Conservation (phyloP, 768 basidiomycete species). For the Cyclocybe aegerita region DNA sequence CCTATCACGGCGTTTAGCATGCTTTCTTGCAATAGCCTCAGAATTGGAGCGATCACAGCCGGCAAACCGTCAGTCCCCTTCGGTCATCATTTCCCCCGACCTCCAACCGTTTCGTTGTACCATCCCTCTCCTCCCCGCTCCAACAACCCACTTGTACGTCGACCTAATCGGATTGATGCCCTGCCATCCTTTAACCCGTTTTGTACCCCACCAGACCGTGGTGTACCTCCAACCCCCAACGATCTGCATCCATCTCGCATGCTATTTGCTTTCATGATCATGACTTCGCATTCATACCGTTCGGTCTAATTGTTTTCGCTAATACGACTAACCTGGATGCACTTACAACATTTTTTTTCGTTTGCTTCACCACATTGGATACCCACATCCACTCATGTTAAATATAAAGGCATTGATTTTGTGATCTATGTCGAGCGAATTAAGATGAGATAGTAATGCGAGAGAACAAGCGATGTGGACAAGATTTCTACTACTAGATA, state of each 20-base stretch:
- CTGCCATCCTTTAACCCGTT: not conserved
- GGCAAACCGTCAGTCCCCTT: not conserved
- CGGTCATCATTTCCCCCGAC: not conserved
- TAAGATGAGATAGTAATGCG: constrained; percentile 12
- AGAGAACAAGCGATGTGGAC: constrained; percentile 8
- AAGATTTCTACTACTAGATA: constrained; percentile 20
- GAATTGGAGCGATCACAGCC: constrained; percentile 6
- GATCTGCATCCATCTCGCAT: too few relatives aligned
- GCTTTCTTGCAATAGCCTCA: constrained; percentile 4
- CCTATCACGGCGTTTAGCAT: constrained; percentile 8
- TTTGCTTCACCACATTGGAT: constrained; percentile 5
- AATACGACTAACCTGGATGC: not conserved
- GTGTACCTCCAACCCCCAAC: too few relatives aligned
- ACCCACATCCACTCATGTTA: constrained; percentile 5
- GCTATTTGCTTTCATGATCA: too few relatives aligned
- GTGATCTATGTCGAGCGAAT: constrained; percentile 2
- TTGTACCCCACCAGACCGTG: too few relatives aligned
- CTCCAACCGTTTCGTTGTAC: not conserved
- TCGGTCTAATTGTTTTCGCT: too few relatives aligned
- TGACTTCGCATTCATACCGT: too few relatives aligned
- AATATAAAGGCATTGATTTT: constrained; percentile 4
- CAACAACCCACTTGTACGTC: not conserved
- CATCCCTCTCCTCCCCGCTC: not conserved
- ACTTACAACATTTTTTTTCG: constrained; percentile 1
- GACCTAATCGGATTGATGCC: not conserved